Evolutionary conservation across 1,139 yeast species (phyloP), one percentile per base, ranked within the genome.

Genomic region (Casaregolazyma lundiana): DNA sequence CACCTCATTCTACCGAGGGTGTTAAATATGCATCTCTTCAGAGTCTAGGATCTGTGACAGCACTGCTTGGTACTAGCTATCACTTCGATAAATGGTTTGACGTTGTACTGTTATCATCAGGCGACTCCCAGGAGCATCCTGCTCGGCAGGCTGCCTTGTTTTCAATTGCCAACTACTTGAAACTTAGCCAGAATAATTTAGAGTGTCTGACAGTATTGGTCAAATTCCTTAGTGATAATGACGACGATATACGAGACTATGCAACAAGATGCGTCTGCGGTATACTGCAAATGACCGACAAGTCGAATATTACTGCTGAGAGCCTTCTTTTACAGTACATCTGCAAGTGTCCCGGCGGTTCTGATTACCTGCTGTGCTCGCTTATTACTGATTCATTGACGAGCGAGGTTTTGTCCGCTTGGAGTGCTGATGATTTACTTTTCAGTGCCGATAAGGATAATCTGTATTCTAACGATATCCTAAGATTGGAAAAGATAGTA

Each of bases 211-310:
- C 26, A 51, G 46, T 16, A 53, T 56, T 78, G 1, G 71, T 68
- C 50, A 57, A 62, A 13, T 74, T 69, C 50, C 61, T 81, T 13
- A 68, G 71, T 44, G 94, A 84, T 60, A 92, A 84, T 57, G 86
- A 81, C 52, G 73, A 69, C 15, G 62, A 60, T 19, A 45, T 63
- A 35, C 52, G 67, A 11, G 57, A 55, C 3, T 29, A 45, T 18
- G 59, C 63, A 9, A 53, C 59, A 2, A 40, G 35, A 4, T 56
- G 54, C 40, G 52, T 29, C 11, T 30, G 36, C 17, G 15, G 8
- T 9, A 5, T 19, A 11, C 43, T 40, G 11, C 18, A 17, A 9
- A 30, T 32, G 6, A 9, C 22, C 4, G 29, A 35, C 4, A 29
- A 30, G 17, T 40, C 29, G 18, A 40, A 22, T 32, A 19, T 19